These are phyloP conservation scores for Zychaea mexicana DNA, from an alignment of 371 early-diverging fungal genomes.

Conservation along the genomic window DNA sequence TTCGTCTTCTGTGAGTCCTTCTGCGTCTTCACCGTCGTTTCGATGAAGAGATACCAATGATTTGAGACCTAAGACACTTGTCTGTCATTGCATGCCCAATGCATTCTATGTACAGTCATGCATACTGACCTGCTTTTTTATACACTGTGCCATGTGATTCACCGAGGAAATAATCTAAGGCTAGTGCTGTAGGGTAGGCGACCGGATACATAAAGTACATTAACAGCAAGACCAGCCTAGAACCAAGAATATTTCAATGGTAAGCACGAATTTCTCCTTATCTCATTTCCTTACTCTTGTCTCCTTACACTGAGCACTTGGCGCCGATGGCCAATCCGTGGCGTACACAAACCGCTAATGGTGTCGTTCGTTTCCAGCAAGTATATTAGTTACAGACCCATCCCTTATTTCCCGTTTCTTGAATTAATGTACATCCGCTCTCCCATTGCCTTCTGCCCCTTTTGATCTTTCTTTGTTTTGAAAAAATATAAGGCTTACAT, in stretches of 20 bases:
- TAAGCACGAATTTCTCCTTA: not conserved
- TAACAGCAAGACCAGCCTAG: conserved; percentile 23
- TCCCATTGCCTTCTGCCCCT: not conserved
- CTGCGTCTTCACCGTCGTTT: conserved; percentile 62
- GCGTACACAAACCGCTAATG: conserved; percentile 63
- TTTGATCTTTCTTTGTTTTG: not conserved
- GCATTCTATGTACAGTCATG: too few relatives aligned
- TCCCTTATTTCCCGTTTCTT: not conserved
- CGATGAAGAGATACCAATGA: conserved; percentile 90
- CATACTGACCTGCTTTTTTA: conserved; percentile 66
- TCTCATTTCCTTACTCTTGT: not conserved
- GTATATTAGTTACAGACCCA: not conserved
- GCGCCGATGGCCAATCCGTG: conserved; percentile 87
- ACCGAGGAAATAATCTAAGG: conserved; percentile 82
- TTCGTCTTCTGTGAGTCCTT: conserved; percentile 88
- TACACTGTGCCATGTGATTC: conserved; percentile 84
- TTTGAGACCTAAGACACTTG: conserved; percentile 66
- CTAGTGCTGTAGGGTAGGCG: conserved; percentile 81
- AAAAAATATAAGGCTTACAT: conserved; percentile 30
- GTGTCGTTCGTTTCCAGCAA: not conserved
- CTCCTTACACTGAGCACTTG: conserved; percentile 57
- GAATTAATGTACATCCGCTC: not conserved
- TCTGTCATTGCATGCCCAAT: not conserved
- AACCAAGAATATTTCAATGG: not conserved
- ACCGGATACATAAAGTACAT: conserved; percentile 61